A percentile compares a stretch with the other conserved stretches of the same genome.
phyloP scores from a whole-genome alignment of 2,329 filamentous ascomycete genomes.

The Pleurostoma richardsiae region DNA sequence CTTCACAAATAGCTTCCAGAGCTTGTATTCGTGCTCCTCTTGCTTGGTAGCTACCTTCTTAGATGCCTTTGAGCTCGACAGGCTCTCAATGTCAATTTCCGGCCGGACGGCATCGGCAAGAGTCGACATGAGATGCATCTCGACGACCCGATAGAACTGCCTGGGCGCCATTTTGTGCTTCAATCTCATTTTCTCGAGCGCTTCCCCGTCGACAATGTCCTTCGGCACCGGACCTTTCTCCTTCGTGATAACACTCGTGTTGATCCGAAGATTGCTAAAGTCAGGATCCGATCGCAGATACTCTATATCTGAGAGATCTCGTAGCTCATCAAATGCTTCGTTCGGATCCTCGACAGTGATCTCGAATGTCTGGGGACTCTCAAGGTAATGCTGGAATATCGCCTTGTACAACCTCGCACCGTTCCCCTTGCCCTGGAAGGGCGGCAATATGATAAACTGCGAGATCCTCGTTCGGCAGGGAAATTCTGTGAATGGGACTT shows the following conservation, averaged over 20 bases:
- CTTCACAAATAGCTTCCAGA: slow-evolving; percentile 75
- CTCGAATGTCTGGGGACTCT: slow-evolving; percentile 66
- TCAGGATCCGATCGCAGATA: slow-evolving; percentile 56
- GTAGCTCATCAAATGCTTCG: slow-evolving; percentile 74
- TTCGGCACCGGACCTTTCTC: slow-evolving; percentile 39
- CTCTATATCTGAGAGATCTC: slow-evolving; percentile 68
- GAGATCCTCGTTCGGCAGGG: slow-evolving; percentile 81
- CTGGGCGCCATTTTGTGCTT: slow-evolving; percentile 67
- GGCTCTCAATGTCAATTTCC: slow-evolving; percentile 34
- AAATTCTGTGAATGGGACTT: slow-evolving; percentile 48
- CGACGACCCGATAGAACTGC: slow-evolving; percentile 71
- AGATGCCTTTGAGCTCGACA: slow-evolving; percentile 22
- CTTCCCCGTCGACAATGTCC: slow-evolving; percentile 52
- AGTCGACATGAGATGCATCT: slow-evolving; percentile 67
- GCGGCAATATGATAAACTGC: slow-evolving; percentile 86
- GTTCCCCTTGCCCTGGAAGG: slow-evolving; percentile 76
- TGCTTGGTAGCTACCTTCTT: slow-evolving; percentile 37
- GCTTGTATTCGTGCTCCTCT: slow-evolving; percentile 58
- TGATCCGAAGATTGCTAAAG: slow-evolving; percentile 52
- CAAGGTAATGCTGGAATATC: slow-evolving; percentile 67
- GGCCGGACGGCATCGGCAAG: slow-evolving; percentile 54
- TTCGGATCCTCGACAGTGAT: slow-evolving; percentile 94
- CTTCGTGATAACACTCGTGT: slow-evolving; percentile 44
- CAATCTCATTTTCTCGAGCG: slow-evolving; percentile 51
- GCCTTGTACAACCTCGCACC: slow-evolving; percentile 76